Percentiles rank a stretch among this genome's conserved stretches.
Conservation (phyloP, 345 rosid genomes). For the Conringia planisiliqua region DNA sequence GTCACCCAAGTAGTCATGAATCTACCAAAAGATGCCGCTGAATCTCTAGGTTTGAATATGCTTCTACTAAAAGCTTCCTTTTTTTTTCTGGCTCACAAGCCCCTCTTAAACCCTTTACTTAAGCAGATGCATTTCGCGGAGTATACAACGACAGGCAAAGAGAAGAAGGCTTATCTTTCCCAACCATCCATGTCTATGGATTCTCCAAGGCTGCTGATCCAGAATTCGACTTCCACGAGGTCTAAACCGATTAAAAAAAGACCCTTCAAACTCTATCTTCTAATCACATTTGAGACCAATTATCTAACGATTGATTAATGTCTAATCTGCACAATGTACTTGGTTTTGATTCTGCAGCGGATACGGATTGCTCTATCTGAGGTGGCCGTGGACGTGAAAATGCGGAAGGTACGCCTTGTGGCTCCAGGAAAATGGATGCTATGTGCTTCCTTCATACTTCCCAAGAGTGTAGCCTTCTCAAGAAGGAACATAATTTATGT, state of each 20-base stretch:
- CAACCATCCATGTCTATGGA: constrained; percentile 81
- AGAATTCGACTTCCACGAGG: constrained; percentile 93
- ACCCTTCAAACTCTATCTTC: not conserved
- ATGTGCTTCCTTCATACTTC: constrained; percentile 77
- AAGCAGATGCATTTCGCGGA: constrained; percentile 76
- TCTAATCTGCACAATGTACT: not conserved
- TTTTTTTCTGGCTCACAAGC: not conserved
- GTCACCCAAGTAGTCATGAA: constrained; percentile 84
- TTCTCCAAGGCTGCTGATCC: constrained; percentile 93
- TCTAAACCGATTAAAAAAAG: constrained; percentile 7
- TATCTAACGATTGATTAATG: not conserved
- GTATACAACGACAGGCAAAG: constrained; percentile 46
- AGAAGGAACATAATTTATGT: not conserved
- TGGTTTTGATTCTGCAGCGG: constrained; percentile 47
- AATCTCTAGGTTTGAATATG: constrained; percentile 54
- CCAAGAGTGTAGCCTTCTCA: constrained; percentile 40
- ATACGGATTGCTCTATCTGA: constrained; percentile 65
- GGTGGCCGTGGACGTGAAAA: constrained; percentile 72
- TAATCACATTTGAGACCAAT: not conserved
- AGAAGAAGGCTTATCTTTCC: constrained; percentile 43
- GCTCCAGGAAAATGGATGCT: constrained; percentile 97
- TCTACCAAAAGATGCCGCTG: constrained; percentile 81
- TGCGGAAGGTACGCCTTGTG: constrained; percentile 68
- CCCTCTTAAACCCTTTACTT: not conserved
- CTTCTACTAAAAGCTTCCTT: not conserved